Evolutionary conservation across 2,329 filamentous ascomycete species (phyloP).

Genomic region (Arthrobotrys pseudoclavata): DNA sequence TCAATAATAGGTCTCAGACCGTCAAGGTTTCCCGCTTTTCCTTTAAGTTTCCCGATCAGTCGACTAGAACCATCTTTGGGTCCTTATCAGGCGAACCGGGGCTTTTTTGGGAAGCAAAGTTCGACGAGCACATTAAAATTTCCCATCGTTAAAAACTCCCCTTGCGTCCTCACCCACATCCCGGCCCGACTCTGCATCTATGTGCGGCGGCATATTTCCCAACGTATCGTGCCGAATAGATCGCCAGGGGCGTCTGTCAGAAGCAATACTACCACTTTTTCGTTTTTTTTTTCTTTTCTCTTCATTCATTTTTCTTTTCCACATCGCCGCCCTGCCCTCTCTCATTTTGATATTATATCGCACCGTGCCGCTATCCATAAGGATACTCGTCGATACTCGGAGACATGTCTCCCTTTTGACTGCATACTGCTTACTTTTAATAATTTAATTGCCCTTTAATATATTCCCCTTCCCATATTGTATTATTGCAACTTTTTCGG

Average conservation of each 20-base stretch:
- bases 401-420: slow-evolving; percentile 4
- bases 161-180: neutral
- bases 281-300: neutral
- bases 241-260: slow-evolving; percentile 40
- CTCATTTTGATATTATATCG: neutral
- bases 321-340: neutral
- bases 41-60: slow-evolving; percentile 42
- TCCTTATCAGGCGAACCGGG: slow-evolving; percentile 29
- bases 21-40: slow-evolving; percentile 20
- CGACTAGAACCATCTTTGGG: slow-evolving; percentile 5
- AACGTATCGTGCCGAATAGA: slow-evolving; percentile 28
- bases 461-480: slow-evolving; percentile 8
- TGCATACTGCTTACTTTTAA: neutral
- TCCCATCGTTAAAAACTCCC: neutral
- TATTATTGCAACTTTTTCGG: slow-evolving; percentile 13
- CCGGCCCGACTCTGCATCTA: slow-evolving; percentile 13
- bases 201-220: slow-evolving; percentile 22
- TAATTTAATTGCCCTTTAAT: slow-evolving; percentile 18
- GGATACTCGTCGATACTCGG: neutral
- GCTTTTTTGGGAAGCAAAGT: slow-evolving; percentile 23
- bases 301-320: neutral
- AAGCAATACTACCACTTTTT: slow-evolving; percentile 14
- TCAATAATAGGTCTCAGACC: slow-evolving; percentile 18
- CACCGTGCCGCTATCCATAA: neutral
- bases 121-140: slow-evolving; percentile 40